Percentiles rank a stretch among this genome's conserved stretches.
Evolutionary conservation across 768 basidiomycete genomes (phyloP).

Genomic region (Termitomyces sp.): DNA sequence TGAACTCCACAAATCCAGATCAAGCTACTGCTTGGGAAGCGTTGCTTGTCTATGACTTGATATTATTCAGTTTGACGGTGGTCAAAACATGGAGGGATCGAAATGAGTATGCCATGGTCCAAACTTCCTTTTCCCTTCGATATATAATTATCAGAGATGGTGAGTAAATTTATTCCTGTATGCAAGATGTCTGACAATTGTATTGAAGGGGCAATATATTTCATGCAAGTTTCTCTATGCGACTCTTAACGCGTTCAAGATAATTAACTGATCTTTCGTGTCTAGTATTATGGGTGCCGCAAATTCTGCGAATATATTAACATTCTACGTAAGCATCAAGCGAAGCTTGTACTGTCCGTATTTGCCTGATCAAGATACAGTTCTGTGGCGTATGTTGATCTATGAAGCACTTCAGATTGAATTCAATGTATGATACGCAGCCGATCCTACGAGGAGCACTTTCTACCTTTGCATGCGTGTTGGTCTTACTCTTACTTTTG

Average conservation of each 20-base stretch:
- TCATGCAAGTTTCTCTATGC: not conserved
- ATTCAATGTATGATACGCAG: not conserved
- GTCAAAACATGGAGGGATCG: conserved; percentile 4
- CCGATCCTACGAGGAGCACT: not conserved
- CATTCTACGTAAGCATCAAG: not conserved
- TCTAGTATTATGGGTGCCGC: not conserved
- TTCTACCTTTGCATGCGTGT: not conserved
- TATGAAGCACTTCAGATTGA: not conserved
- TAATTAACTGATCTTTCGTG: not conserved
- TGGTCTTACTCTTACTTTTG: not conserved
- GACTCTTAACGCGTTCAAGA: not conserved
- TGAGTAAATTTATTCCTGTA: not conserved
- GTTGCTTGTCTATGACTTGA: conserved; percentile 5
- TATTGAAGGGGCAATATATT: not conserved
- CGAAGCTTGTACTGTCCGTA: not conserved
- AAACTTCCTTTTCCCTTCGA: not conserved
- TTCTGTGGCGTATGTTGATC: not conserved
- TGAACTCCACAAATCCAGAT: not conserved
- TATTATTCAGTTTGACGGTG: conserved; percentile 7
- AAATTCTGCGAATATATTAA: not conserved
- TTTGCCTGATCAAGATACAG: not conserved
- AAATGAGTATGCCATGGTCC: not conserved
- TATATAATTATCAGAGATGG: conserved; percentile 6
- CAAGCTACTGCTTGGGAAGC: conserved; percentile 8
- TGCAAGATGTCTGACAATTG: not conserved